Conservation (phyloP, 169 alveolate species). For the Cryptosporidium meleagridis region DNA sequence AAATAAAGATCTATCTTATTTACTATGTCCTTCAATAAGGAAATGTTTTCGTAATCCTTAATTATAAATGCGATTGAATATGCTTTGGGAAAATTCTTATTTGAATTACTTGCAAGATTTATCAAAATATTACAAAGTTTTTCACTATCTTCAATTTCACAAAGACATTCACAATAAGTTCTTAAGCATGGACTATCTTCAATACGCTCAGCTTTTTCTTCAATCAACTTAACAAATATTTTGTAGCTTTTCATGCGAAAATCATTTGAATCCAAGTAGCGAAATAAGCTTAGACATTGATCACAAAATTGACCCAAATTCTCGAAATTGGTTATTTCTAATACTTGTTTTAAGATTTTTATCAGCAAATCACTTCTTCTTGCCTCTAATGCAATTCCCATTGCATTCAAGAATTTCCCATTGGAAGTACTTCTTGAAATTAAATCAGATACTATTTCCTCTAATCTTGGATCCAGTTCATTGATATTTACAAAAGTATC, state of each 20-base stretch:
- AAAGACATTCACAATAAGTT: constrained; percentile 54
- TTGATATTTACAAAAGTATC: constrained; percentile 60
- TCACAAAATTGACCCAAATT: constrained; percentile 2
- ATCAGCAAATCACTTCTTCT: constrained; percentile 91
- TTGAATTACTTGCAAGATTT: not conserved
- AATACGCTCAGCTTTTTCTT: not conserved
- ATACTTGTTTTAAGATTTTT: constrained; percentile 81
- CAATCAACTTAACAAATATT: constrained; percentile 4
- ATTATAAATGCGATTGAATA: constrained; percentile 34
- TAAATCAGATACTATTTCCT: constrained; percentile 88
- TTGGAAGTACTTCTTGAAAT: constrained; percentile 87
- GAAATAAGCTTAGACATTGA: constrained; percentile 14
- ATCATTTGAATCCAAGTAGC: constrained; percentile 16
- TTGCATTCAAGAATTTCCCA: constrained; percentile 89
- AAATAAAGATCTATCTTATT: not conserved
- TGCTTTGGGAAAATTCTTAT: not conserved
- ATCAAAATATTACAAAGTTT: not conserved
- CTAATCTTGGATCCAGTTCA: constrained; percentile 84
- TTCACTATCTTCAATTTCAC: not conserved
- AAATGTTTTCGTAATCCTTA: not conserved
- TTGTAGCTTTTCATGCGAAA: constrained; percentile 31
- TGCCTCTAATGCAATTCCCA: constrained; percentile 95
- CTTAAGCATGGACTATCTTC: not conserved
- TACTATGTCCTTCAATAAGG: not conserved
- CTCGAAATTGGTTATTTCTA: not conserved